Percentiles rank a stretch among this genome's conserved stretches.
phyloP scores from a whole-genome alignment of 2,329 filamentous ascomycete genomes.

The Penicillium expansum region DNA sequence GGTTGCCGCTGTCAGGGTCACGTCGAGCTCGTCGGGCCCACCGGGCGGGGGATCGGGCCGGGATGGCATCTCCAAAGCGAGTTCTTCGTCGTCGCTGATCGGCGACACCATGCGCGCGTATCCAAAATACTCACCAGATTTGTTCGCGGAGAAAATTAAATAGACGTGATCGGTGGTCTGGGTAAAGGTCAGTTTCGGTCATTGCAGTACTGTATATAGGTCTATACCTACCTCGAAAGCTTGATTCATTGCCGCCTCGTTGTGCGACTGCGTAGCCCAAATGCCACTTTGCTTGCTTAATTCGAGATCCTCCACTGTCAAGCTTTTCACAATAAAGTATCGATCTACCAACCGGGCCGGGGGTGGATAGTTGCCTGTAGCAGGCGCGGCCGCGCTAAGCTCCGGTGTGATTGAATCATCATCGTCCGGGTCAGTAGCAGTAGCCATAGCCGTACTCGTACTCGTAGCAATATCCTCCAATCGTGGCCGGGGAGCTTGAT shows the following conservation, averaged over 20 bases:
- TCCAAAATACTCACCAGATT: constrained; percentile 94
- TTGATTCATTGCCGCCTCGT: constrained; percentile 77
- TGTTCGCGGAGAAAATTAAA: constrained; percentile 92
- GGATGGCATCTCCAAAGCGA: constrained; percentile 67
- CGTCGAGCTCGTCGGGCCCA: constrained; percentile 68
- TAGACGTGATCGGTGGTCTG: constrained; percentile 81
- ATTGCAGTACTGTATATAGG: neutral
- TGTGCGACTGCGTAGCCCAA: constrained; percentile 94
- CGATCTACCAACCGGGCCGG: constrained; percentile 59
- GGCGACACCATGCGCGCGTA: constrained; percentile 86
- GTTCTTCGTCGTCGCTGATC: constrained; percentile 73
- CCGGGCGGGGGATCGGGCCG: constrained; percentile 56
- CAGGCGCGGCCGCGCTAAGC: constrained; percentile 15
- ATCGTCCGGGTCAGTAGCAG: constrained; percentile 6
- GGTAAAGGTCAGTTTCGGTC: neutral
- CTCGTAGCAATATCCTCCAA: constrained; percentile 11
- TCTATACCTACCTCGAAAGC: constrained; percentile 68
- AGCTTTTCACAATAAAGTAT: constrained; percentile 89
- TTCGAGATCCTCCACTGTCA: constrained; percentile 87
- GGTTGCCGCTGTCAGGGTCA: constrained; percentile 75
- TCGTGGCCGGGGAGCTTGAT: constrained; percentile 26
- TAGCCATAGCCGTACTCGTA: neutral
- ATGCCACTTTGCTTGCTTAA: constrained; percentile 81
- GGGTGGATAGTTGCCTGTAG: constrained; percentile 12
- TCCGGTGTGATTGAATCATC: constrained; percentile 7